These are phyloP conservation scores for Phlyctochytrium bullatum DNA, from an alignment of 192 early-diverging fungal genomes.

Conservation along the genomic window DNA sequence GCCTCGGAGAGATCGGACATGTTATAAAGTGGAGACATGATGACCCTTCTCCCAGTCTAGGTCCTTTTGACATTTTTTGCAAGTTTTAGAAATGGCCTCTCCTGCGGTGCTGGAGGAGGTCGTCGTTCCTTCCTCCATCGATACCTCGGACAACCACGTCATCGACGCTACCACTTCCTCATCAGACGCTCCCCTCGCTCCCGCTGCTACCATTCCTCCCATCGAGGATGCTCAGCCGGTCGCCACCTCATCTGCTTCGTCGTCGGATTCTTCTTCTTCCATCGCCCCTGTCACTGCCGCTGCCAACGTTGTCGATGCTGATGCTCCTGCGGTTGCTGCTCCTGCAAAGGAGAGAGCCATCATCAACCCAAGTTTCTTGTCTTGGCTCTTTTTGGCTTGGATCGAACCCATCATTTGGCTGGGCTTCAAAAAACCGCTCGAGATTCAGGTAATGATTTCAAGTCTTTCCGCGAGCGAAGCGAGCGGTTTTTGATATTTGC, in stretches of 20 bases:
- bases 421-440: background rate
- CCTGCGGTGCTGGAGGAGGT: background rate
- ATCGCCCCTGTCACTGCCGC: too few species aligned
- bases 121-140: background rate
- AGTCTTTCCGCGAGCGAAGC: background rate
- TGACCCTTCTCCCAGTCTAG: too few species aligned
- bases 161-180: background rate
- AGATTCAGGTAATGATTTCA: background rate
- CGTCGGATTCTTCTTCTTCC: too few species aligned
- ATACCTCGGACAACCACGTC: background rate
- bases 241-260: too few species aligned
- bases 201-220: background rate
- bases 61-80: too few species aligned
- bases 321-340: background rate
- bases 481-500: background rate
- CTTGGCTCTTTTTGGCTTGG: background rate
- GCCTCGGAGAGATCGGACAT: too few species aligned
- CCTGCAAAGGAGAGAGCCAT: background rate
- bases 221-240: background rate
- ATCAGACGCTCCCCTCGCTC: background rate
- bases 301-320: background rate
- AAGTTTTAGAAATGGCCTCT: too few species aligned
- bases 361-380: background rate
- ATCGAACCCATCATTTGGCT: background rate
- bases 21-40: too few species aligned